A percentile compares a stretch with the other conserved stretches of the same genome.
These are phyloP conservation scores for Pythium chondricola DNA, from an alignment of 352 stramenopile genomes.

Conservation along the genomic window DNA sequence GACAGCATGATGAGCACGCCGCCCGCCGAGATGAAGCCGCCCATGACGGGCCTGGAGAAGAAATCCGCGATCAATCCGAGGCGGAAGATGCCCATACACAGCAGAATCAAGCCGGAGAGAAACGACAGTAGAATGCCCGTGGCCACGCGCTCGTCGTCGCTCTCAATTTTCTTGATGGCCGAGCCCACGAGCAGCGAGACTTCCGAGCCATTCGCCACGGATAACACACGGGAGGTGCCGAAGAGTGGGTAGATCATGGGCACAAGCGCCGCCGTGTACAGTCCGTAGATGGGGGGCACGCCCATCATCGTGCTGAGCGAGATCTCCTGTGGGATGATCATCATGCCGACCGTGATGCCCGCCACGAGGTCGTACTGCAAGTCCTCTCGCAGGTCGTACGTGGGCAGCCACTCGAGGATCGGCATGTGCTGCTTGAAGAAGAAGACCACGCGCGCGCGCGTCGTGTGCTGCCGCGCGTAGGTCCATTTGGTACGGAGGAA, in stretches of 20 bases:
- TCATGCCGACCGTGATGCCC: constrained; percentile 68
- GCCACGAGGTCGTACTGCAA: constrained; percentile 50
- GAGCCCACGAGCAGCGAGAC: constrained; percentile 49
- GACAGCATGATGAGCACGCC: constrained; percentile 89
- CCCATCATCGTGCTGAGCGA: constrained; percentile 85
- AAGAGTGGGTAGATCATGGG: constrained; percentile 86
- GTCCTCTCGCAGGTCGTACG: constrained; percentile 44
- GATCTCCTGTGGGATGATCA: constrained; percentile 88
- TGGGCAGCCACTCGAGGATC: constrained; percentile 58
- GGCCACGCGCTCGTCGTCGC: constrained; percentile 40
- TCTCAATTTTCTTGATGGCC: constrained; percentile 59
- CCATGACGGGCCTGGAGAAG: constrained; percentile 86
- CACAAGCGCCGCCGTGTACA: constrained; percentile 84
- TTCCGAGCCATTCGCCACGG: constrained; percentile 72
- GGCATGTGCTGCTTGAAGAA: constrained; percentile 42
- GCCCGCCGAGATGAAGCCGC: constrained; percentile 85
- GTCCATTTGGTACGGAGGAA: constrained; percentile 2
- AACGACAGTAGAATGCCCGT: constrained; percentile 60
- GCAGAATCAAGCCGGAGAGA: constrained; percentile 61
- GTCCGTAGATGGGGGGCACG: constrained; percentile 83
- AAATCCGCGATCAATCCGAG: constrained; percentile 86
- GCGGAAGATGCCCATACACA: constrained; percentile 73
- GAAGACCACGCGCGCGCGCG: constrained; percentile 24
- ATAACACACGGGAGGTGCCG: constrained; percentile 71
- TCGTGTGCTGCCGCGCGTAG: constrained; percentile 19